Conservation (phyloP, 2,329 filamentous ascomycete species). For the Fusarium lyarnte region DNA sequence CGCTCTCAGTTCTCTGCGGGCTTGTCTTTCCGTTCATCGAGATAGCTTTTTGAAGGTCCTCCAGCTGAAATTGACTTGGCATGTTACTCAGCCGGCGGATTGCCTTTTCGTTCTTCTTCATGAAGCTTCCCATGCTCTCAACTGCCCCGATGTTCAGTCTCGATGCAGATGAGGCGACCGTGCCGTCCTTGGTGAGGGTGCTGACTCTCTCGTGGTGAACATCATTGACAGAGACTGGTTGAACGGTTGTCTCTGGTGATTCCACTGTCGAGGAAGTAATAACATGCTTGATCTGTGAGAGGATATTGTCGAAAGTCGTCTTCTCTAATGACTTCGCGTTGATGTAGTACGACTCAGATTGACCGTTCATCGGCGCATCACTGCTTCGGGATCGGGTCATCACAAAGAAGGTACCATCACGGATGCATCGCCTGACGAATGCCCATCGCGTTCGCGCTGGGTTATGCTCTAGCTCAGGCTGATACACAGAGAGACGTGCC, state of each 20-base stretch:
- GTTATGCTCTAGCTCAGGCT: slow-evolving; percentile 61
- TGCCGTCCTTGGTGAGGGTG: neutral
- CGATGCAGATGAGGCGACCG: slow-evolving; percentile 1
- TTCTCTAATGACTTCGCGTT: slow-evolving; percentile 23
- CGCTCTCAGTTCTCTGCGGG: accelerated
- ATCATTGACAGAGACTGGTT: slow-evolving; percentile 9
- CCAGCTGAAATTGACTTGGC: slow-evolving; percentile 12
- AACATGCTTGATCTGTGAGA: slow-evolving; percentile 27
- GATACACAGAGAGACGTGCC: slow-evolving; percentile 59
- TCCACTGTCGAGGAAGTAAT: neutral
- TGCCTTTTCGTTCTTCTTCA: slow-evolving; percentile 32
- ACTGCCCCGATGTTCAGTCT: slow-evolving; percentile 15
- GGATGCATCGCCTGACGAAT: slow-evolving; percentile 57
- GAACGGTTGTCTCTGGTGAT: accelerated
- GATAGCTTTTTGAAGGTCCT: neutral
- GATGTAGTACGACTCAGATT: slow-evolving; percentile 19
- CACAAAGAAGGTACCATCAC: slow-evolving; percentile 63
- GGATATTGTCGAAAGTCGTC: slow-evolving; percentile 32
- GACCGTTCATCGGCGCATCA: neutral
- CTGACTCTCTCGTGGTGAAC: slow-evolving; percentile 25
- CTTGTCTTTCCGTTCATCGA: accelerated
- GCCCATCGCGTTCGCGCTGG: slow-evolving; percentile 63
- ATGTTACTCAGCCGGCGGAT: slow-evolving; percentile 27
- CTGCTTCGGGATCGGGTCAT: slow-evolving; percentile 50
- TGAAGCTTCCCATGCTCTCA: slow-evolving; percentile 22